These are phyloP conservation scores for Sporothrix luriei DNA, from an alignment of 2,329 filamentous ascomycete genomes.

Conservation along the genomic window DNA sequence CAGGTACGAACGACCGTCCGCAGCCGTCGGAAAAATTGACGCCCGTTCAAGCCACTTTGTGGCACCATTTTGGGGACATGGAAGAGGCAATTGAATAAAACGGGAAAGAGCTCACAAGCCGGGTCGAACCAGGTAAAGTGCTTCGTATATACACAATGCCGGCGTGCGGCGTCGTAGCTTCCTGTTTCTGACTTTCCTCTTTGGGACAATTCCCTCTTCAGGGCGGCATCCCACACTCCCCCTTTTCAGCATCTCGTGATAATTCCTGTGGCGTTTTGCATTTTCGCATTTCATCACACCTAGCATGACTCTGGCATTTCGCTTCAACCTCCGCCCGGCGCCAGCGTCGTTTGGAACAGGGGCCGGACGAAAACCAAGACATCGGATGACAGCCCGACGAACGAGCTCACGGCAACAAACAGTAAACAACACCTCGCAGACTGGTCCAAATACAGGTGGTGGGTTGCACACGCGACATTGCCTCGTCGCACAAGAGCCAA, in stretches of 20 bases:
- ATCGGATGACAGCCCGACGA: conserved; percentile 1
- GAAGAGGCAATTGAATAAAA: background rate
- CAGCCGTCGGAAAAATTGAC: conserved; percentile 17
- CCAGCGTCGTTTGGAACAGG: background rate
- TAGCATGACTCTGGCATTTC: background rate
- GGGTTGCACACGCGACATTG: conserved; percentile 23
- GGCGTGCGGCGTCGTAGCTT: background rate
- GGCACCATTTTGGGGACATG: background rate
- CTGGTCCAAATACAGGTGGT: background rate
- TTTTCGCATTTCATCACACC: background rate
- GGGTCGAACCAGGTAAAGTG: background rate
- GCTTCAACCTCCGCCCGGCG: background rate
- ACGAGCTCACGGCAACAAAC: background rate
- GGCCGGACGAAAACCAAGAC: conserved; percentile 2
- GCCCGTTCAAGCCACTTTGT: conserved; percentile 2
- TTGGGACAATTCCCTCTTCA: background rate
- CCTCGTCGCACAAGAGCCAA: conserved; percentile 17
- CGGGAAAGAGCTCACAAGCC: background rate
- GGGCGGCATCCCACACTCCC: background rate
- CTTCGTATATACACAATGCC: background rate
- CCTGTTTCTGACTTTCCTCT: conserved; percentile 9
- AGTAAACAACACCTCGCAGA: background rate
- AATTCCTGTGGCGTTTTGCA: background rate
- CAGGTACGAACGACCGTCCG: conserved; percentile 22
- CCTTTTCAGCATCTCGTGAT: background rate